Conservation (phyloP, 345 rosid genomes). For the Euphorbia peplus region DNA sequence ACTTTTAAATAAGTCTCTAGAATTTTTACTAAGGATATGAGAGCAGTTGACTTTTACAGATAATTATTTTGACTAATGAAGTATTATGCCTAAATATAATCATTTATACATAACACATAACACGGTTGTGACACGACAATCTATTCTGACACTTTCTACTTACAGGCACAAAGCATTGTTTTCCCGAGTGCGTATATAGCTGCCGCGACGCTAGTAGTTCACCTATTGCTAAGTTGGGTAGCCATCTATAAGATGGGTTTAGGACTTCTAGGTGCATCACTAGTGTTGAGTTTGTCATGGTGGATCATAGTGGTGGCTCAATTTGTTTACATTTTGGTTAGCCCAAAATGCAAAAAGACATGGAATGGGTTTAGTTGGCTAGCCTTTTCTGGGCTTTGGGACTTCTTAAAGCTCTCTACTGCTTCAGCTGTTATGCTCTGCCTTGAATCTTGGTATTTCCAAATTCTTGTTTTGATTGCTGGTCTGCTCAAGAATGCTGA, state of each 20-base stretch:
- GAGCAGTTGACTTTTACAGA: too few relatives aligned
- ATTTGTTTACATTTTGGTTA: conserved; percentile 41
- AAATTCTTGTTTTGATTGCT: conserved; percentile 23
- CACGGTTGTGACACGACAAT: too few relatives aligned
- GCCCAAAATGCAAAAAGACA: conserved; percentile 48
- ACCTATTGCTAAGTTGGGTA: conserved; percentile 19
- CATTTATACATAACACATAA: too few relatives aligned
- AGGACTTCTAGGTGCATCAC: conserved; percentile 52
- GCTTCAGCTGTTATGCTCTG: conserved; percentile 91
- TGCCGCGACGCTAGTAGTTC: conserved; percentile 9
- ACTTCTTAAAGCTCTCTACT: conserved; percentile 57
- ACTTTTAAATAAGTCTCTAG: too few relatives aligned
- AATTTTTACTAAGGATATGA: too few relatives aligned
- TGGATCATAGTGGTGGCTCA: conserved; percentile 76
- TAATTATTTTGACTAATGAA: too few relatives aligned
- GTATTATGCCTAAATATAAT: too few relatives aligned
- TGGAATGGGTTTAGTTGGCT: conserved; percentile 64
- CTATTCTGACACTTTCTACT: neutral
- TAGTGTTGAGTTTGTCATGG: conserved; percentile 77
- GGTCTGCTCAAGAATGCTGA: conserved; percentile 26
- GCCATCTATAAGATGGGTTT: conserved; percentile 10
- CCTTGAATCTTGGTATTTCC: conserved; percentile 29
- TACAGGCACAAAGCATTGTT: conserved; percentile 29
- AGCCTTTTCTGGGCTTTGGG: conserved; percentile 71
- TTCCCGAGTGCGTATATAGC: conserved; percentile 29